Evolutionary conservation across 768 basidiomycete species (phyloP).

Genomic region (Rhodotorula babjevae): DNA sequence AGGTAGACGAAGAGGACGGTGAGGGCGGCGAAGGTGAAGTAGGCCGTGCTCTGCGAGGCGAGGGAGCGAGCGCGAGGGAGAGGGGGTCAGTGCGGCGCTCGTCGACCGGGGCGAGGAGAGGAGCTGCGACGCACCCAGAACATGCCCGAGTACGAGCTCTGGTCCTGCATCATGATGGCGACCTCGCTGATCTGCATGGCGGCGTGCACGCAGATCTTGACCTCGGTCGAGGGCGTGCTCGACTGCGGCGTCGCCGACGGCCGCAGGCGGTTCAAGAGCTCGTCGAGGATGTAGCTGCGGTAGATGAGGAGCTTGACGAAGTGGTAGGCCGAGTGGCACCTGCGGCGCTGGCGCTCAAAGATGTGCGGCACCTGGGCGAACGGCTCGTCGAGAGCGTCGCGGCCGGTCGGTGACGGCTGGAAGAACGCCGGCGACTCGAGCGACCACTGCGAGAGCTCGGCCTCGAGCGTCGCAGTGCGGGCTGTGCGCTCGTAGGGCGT

Average conservation of each 20-base stretch:
- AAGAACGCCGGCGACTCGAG: slow-evolving; percentile 4
- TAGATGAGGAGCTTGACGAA: neutral
- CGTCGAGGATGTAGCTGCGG: neutral
- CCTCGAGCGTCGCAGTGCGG: neutral
- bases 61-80: too few species aligned
- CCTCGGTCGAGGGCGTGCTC: neutral
- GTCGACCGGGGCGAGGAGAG: too few species aligned
- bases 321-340: neutral
- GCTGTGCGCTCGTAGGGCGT: neutral
- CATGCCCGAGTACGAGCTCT: neutral
- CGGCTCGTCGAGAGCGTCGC: neutral
- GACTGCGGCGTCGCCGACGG: neutral
- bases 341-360: neutral
- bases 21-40: neutral
- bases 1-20: slow-evolving; percentile 6
- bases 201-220: neutral
- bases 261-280: neutral
- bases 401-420: neutral
- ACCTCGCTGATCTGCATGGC: neutral
- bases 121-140: neutral
- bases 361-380: slow-evolving; percentile 3
- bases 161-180: neutral
- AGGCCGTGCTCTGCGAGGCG: neutral
- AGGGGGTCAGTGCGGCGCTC: neutral
- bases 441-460: neutral